Conservation (phyloP, 139 green algal genomes). For the Micromonas pusilla region DNA sequence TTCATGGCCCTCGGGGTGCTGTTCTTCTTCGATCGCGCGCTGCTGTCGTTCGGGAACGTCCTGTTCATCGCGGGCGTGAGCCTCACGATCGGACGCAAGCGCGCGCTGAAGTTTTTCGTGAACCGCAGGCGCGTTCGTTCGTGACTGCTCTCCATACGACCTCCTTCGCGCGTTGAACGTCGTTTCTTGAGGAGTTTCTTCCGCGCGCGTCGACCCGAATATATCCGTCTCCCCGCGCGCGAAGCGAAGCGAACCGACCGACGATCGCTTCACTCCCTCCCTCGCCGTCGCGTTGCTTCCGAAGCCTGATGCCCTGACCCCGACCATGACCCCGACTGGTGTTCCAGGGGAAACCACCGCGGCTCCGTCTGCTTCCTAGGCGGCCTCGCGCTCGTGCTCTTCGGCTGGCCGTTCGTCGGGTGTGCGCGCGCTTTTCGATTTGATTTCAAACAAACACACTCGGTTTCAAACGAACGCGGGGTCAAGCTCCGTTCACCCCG, state of each 20-base stretch:
- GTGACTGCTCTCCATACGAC: too few species aligned
- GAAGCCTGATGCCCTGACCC: neutral
- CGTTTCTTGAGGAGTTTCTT: too few species aligned
- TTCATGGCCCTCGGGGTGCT: conserved; percentile 90
- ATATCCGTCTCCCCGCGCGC: too few species aligned
- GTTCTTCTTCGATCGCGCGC: conserved; percentile 90
- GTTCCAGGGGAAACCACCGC: conserved; percentile 44
- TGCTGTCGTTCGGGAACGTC: conserved; percentile 96
- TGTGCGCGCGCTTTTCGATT: too few species aligned
- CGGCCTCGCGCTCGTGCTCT: conserved; percentile 74
- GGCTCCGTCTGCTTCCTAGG: conserved; percentile 76
- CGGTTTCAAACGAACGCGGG: too few species aligned
- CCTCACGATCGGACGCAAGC: conserved; percentile 77
- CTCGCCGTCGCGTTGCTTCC: too few species aligned
- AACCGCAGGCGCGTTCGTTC: conserved; percentile 80
- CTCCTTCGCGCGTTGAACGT: too few species aligned
- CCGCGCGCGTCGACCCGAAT: too few species aligned
- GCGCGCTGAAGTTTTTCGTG: conserved; percentile 82
- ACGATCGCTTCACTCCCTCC: too few species aligned
- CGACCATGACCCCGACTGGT: neutral
- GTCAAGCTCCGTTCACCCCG: neutral
- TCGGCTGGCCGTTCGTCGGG: conserved; percentile 76
- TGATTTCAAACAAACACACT: too few species aligned
- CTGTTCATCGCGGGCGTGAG: conserved; percentile 83
- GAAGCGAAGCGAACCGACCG: too few species aligned